Evolutionary conservation across 202 grass and related monocot species (phyloP).

Genomic region (Eragrostis tef): DNA sequence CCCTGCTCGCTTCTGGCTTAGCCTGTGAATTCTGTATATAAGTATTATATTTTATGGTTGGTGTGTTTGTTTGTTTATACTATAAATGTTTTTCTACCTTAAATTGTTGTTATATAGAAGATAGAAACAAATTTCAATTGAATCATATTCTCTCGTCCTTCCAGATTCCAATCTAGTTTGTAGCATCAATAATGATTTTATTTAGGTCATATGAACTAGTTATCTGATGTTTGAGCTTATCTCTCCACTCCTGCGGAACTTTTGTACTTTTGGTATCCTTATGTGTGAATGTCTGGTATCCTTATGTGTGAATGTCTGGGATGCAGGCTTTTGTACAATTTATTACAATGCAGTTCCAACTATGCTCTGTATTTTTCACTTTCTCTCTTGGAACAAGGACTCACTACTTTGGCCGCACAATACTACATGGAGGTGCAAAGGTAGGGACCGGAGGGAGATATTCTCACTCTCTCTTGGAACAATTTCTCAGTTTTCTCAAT

Average conservation of each 20-base stretch:
- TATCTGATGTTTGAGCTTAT: constrained; percentile 11
- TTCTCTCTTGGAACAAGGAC: constrained; percentile 95
- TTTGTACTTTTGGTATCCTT: constrained; percentile 42
- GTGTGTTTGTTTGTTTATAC: not conserved
- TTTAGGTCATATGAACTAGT: not conserved
- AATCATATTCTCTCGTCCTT: not conserved
- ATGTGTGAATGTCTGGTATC: too few species aligned
- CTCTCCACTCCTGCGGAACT: constrained; percentile 22
- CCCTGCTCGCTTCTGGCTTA: constrained; percentile 19
- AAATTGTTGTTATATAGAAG: not conserved
- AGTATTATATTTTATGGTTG: constrained; percentile 19
- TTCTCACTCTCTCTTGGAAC: constrained; percentile 92
- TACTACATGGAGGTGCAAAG: constrained; percentile 95
- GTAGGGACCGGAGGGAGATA: too few species aligned
- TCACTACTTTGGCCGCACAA: constrained; percentile 87
- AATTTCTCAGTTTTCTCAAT: constrained; percentile 45
- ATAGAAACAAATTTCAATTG: not conserved
- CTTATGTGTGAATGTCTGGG: constrained; percentile 41
- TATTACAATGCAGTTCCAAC: constrained; percentile 90
- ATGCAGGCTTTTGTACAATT: constrained; percentile 83
- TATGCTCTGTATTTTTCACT: constrained; percentile 92
- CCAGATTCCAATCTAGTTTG: not conserved
- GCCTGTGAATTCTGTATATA: not conserved
- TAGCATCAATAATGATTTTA: not conserved
- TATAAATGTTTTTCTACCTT: not conserved